Base-by-base conservation (phyloP, 768 basidiomycete species). In the Kwoniella sp. region DNA sequence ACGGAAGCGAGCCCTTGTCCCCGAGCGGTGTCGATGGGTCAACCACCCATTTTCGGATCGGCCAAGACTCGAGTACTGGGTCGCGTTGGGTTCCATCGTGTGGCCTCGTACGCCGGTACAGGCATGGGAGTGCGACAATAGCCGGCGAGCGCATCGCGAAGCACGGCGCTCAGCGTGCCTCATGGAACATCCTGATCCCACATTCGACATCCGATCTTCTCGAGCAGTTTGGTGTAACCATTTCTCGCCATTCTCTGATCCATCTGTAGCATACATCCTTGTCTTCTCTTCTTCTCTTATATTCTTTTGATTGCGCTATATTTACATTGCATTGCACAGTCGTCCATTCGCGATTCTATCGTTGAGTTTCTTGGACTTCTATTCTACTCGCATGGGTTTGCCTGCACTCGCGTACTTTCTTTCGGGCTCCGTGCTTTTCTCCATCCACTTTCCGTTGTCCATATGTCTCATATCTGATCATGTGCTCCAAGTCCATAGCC, bases 1-100 rank as follows among this genome's bases (percentile, higher is more conserved):
- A 52, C 45, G 50, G 91, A 90, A 15, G 91, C 90, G 73, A 93
- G 91, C 72, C 92, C 92, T 4, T 95, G 92, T 82, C 91, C 91
- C 2, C 88, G 78, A 38, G 65, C 72, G 4, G 67, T 58, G 31
- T 70, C 68, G 22, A 68, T 66, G 65, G 55, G 48, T 41, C 54
- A 65, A 51, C 61, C 67, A 11, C 73, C 74, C 2, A 78, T 78
- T 45, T 78, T 78, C 58, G 77, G 77, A 23, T 73, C 73, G n/a
- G 73, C 73, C 25, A 76, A 73, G 52, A 63, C 70, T 7, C 52
- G 73, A 15, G 65, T 66, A 12, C 31, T 74, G 15, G 74, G 73
- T 15, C 51, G 75, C 52, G 29, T 55, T 9, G 70, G 67, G 0
- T 73, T 78, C 56, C 48, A 38, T n/a, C 58, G 77, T 20, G 69